Conservation (phyloP, 176 grass and related monocot genomes). For the Leersia perrieri region DNA sequence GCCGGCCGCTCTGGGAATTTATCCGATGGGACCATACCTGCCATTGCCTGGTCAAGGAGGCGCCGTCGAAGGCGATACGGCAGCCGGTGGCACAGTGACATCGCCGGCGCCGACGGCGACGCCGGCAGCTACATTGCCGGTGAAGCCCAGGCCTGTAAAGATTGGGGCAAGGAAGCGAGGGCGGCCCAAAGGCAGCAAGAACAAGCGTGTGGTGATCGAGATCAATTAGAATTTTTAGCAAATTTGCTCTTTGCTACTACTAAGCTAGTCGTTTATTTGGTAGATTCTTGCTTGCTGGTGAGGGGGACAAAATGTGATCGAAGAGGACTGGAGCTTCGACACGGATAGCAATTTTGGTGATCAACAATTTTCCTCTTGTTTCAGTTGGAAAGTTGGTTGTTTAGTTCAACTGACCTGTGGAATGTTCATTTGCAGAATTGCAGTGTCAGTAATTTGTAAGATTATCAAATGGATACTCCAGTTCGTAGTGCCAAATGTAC, state of each 20-base stretch:
- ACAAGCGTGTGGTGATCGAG: conserved; percentile 28
- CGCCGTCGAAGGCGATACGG: not conserved
- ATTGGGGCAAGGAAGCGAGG: conserved; percentile 19
- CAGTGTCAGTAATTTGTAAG: conserved; percentile 16
- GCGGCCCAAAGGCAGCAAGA: conserved; percentile 26
- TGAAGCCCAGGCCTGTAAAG: not conserved
- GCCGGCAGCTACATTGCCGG: not conserved
- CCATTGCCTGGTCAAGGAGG: not conserved
- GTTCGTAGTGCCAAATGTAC: not conserved
- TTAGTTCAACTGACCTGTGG: not conserved
- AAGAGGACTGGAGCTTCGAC: not conserved
- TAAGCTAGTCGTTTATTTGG: not conserved
- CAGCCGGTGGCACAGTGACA: not conserved
- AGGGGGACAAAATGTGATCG: not conserved
- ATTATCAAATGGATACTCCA: conserved; percentile 14
- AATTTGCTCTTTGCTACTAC: not conserved
- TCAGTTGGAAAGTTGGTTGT: not conserved
- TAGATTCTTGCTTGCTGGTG: not conserved
- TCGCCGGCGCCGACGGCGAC: too few relatives aligned
- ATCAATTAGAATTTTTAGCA: not conserved
- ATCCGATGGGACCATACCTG: conserved; percentile 23
- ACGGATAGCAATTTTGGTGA: not conserved
- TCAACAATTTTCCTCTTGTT: not conserved
- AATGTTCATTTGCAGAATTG: conserved; percentile 4
- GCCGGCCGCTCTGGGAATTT: not conserved